Base-by-base conservation (phyloP, 345 rosid species). In the Schrenkiella parvula region DNA sequence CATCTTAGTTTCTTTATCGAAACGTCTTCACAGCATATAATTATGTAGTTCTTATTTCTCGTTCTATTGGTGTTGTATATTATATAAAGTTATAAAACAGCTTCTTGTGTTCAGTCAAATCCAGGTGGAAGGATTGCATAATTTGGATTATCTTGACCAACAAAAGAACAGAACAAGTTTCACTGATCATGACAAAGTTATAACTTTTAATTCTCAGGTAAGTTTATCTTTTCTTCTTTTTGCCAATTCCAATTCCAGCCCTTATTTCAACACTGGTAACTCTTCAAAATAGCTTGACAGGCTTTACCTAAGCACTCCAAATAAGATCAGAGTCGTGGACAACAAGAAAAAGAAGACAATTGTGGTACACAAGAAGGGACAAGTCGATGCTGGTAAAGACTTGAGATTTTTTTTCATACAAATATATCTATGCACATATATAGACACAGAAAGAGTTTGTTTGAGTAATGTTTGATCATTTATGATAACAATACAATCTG, bases 311-410 rank as follows among this genome's bases (percentile, higher is more conserved):
- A 85, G 86, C 46, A 85, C 92, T 50, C 92, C 97, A 42, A 77
- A 91, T 14, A 83, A 83, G 66, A 81, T 88, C 60, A 93, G 88
- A 31, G 87, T 95, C 79, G 80, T 91, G 71, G 99, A 95, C 81
- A 93, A 84, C 38, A 92, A 88, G 78, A 89, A 87, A 84, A 95
- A 89, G 83, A 86, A 88, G 82, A 95, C 99, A 46, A 82, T 89
- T 70, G 93, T 91, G 19, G 53, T 95, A 57, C 87, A 87, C 78
- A 95, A 91, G 82, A 87, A 91, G 78, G 99, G 99, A 54, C 86
- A 87, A 75, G 90, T 88, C 23, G 96, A 91, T 84, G 88, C 97
- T 52, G 96, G 98, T 89, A 78, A 85, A 47, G 41, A 56, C 25
- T 55, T 17, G 35, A 11, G n/a, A 31, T 54, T 15, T 54, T 15